Percentiles rank a stretch among this genome's conserved stretches.
These are phyloP conservation scores for Elsinoe ampelina DNA, from an alignment of 2,329 filamentous ascomycete species.

Conservation along the genomic window DNA sequence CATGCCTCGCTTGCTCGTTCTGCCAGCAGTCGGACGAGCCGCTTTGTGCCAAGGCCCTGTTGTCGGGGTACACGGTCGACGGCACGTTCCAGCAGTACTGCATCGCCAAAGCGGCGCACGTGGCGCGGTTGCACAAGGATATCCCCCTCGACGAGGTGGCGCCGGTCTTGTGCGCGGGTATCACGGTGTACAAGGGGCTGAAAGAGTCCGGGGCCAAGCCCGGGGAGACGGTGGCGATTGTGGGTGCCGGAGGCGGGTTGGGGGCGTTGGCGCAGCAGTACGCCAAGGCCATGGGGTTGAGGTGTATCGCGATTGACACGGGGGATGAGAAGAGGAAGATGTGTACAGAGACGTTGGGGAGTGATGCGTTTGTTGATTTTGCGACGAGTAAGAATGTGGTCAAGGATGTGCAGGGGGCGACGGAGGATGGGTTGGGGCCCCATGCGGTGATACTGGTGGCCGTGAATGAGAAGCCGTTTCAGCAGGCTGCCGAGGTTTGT, in stretches of 20 bases:
- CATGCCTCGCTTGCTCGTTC: slow-evolving; percentile 74
- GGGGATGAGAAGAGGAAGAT: slow-evolving; percentile 72
- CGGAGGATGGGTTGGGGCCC: slow-evolving; percentile 70
- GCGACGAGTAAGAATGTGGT: slow-evolving; percentile 65
- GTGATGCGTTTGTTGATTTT: slow-evolving; percentile 71
- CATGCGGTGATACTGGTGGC: slow-evolving; percentile 82
- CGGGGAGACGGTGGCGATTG: slow-evolving; percentile 72
- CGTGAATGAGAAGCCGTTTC: slow-evolving; percentile 84
- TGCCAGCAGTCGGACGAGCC: slow-evolving; percentile 76
- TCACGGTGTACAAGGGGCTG: slow-evolving; percentile 85
- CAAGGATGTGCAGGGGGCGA: slow-evolving; percentile 72
- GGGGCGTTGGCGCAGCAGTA: slow-evolving; percentile 77
- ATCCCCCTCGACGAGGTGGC: slow-evolving; percentile 66
- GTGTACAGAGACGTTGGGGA: slow-evolving; percentile 58
- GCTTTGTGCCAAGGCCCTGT: slow-evolving; percentile 62
- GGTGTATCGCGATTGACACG: slow-evolving; percentile 70
- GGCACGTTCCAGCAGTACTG: slow-evolving; percentile 90
- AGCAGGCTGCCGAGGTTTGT: slow-evolving; percentile 64
- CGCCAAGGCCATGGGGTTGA: slow-evolving; percentile 80
- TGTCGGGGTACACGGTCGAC: slow-evolving; percentile 89
- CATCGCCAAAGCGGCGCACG: slow-evolving; percentile 76
- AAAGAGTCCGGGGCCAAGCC: slow-evolving; percentile 70
- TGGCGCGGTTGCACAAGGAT: slow-evolving; percentile 71
- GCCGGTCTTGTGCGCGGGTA: slow-evolving; percentile 73
- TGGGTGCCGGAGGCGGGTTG: slow-evolving; percentile 77